Conservation (phyloP, 352 stramenopile species). For the Aphanomyces cochlioides region DNA sequence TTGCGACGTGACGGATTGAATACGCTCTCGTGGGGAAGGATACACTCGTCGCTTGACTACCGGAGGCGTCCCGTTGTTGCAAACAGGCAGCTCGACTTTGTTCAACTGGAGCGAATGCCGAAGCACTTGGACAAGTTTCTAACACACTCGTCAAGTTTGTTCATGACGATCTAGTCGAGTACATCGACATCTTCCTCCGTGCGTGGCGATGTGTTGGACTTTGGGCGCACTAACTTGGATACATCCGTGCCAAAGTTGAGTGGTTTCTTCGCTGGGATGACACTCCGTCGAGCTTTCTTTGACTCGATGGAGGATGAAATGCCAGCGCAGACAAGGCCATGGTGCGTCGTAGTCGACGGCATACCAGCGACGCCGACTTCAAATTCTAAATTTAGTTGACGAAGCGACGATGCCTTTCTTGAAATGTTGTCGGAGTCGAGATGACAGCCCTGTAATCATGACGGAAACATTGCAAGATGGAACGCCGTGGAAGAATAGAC, state of each 20-base stretch:
- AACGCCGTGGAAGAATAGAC: not conserved
- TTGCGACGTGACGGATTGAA: not conserved
- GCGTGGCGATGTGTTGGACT: conserved; percentile 1
- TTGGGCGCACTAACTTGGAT: not conserved
- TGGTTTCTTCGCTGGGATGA: not conserved
- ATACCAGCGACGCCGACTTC: not conserved
- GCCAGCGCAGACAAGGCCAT: not conserved
- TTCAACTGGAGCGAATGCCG: conserved; percentile 8
- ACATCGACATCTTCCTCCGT: conserved; percentile 16
- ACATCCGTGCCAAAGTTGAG: not conserved
- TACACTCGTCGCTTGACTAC: conserved; percentile 20
- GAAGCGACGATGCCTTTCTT: too few species aligned
- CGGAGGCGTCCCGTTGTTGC: not conserved
- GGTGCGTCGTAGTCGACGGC: not conserved
- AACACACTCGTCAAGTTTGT: not conserved
- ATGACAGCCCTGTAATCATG: not conserved
- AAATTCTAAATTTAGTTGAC: too few species aligned
- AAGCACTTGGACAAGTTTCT: conserved; percentile 15
- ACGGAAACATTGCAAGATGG: not conserved
- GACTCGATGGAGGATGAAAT: conserved; percentile 8
- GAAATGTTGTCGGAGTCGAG: not conserved
- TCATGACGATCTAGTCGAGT: not conserved
- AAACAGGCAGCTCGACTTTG: conserved; percentile 1
- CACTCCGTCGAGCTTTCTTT: not conserved
- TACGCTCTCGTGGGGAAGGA: conserved; percentile 7